A percentile compares a stretch with the other conserved stretches of the same genome.
These are phyloP conservation scores for Aspergillus quadricinctus DNA, from an alignment of 2,329 filamentous ascomycete genomes.

Conservation along the genomic window DNA sequence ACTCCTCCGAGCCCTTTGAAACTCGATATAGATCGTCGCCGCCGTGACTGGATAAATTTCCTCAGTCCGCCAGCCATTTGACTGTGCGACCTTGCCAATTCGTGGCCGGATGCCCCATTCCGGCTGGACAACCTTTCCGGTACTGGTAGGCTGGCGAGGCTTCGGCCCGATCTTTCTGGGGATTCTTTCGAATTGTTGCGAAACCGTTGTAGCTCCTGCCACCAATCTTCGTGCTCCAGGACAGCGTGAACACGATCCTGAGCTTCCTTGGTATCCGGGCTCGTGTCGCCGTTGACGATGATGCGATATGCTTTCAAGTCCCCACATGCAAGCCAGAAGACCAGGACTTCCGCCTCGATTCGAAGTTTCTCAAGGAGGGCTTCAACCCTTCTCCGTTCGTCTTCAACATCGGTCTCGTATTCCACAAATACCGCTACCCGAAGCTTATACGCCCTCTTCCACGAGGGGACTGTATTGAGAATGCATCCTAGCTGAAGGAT, in stretches of 20 bases:
- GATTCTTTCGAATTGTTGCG: conserved; percentile 23
- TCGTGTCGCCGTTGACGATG: conserved; percentile 66
- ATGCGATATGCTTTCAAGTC: conserved; percentile 68
- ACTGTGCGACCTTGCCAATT: conserved; percentile 41
- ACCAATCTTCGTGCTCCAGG: conserved; percentile 73
- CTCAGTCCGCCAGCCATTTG: conserved; percentile 56
- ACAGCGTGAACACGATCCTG: conserved; percentile 61
- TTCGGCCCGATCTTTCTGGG: conserved; percentile 11
- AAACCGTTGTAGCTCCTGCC: conserved; percentile 64
- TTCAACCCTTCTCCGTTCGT: conserved; percentile 68
- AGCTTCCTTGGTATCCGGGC: conserved; percentile 50
- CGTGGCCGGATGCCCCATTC: conserved; percentile 52
- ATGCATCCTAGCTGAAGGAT: conserved; percentile 85
- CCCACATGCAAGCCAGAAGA: conserved; percentile 77
- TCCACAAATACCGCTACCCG: conserved; percentile 85
- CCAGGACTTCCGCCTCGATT: conserved; percentile 73
- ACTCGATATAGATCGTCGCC: conserved; percentile 45
- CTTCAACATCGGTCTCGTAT: conserved; percentile 76
- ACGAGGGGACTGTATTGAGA: conserved; percentile 72
- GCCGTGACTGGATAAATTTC: conserved; percentile 59
- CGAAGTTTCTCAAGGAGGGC: conserved; percentile 73
- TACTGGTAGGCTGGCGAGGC: conserved; percentile 34
- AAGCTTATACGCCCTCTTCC: conserved; percentile 68
- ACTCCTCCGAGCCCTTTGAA: conserved; percentile 52
- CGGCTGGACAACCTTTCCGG: conserved; percentile 44